These are phyloP conservation scores for Zygosaccharomyces pseudorouxii DNA, from an alignment of 805 yeast species.

Conservation along the genomic window DNA sequence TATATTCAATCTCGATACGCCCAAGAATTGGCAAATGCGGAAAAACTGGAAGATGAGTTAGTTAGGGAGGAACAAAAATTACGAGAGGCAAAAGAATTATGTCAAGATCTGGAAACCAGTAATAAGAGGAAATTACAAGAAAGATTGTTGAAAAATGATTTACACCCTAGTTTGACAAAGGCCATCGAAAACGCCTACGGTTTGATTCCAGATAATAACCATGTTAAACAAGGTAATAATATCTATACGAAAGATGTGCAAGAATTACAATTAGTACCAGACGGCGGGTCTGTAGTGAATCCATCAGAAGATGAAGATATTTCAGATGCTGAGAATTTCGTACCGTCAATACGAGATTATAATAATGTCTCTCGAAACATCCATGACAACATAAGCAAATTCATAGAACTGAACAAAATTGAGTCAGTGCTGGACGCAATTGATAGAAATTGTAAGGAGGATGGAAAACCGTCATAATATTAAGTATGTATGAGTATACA, in stretches of 20 bases:
- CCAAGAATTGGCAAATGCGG: constrained; percentile 22
- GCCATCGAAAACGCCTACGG: constrained; percentile 31
- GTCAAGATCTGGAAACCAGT: constrained; percentile 9
- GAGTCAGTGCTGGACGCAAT: neutral
- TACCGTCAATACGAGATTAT: constrained; percentile 14
- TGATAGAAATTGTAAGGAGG: neutral
- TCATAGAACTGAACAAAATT: constrained; percentile 4
- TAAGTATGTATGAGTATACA: neutral
- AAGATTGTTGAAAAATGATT: constrained; percentile 17
- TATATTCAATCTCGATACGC: constrained; percentile 26
- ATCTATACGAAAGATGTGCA: constrained; percentile 10
- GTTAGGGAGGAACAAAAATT: constrained; percentile 20
- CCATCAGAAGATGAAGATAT: neutral
- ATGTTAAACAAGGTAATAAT: constrained; percentile 1
- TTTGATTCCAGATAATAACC: constrained; percentile 12
- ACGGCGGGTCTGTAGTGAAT: neutral
- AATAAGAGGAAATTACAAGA: constrained; percentile 19
- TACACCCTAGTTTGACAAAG: constrained; percentile 29
- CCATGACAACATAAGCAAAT: constrained; percentile 6
- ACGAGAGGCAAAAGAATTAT: constrained; percentile 14
- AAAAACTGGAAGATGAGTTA: constrained; percentile 24
- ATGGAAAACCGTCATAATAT: neutral
- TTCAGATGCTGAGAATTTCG: neutral
- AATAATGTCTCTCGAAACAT: constrained; percentile 9
- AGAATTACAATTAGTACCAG: constrained; percentile 8